A percentile compares a stretch with the other conserved stretches of the same genome.
Conservation (phyloP, 768 basidiomycete species). For the Hypsizygus marmoreus region DNA sequence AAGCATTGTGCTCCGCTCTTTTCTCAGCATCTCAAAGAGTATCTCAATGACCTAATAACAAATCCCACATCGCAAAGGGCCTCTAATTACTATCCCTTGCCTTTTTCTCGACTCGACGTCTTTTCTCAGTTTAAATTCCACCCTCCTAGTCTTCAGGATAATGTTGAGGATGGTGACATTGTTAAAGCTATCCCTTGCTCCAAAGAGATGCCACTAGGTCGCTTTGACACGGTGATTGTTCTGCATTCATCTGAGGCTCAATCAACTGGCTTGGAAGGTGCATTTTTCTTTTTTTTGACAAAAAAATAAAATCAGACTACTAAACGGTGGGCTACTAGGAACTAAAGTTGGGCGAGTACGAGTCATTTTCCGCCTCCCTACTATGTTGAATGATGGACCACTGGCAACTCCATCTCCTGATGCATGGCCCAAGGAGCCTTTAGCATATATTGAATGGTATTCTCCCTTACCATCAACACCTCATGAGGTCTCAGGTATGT, state of each 20-base stretch:
- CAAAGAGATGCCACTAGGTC: not conserved
- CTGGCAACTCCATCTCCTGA: constrained; percentile 1
- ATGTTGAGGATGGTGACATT: not conserved
- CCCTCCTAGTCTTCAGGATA: not conserved
- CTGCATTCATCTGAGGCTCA: not conserved
- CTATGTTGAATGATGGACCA: constrained; percentile 2
- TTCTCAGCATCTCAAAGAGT: not conserved
- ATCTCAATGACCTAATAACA: not conserved
- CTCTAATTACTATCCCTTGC: not conserved
- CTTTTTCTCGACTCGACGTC: not conserved
- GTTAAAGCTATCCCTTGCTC: not conserved
- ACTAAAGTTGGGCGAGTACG: constrained; percentile 20
- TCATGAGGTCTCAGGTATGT: constrained; percentile 11
- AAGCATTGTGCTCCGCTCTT: not conserved
- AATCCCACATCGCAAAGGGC: not conserved
- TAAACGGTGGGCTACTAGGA: constrained; percentile 5
- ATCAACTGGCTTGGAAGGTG: constrained; percentile 18
- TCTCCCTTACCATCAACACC: not conserved
- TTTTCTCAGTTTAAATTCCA: constrained; percentile 2
- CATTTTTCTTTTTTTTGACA: not conserved
- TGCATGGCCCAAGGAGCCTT: constrained; percentile 12
- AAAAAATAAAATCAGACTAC: not conserved
- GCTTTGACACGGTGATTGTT: not conserved
- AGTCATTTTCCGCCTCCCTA: constrained; percentile 24
- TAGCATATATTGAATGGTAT: constrained; percentile 14